Evolutionary conservation across 23 red algal genomes (phyloP), one percentile per base, ranked within the genome.

Genomic region (Chondrus crispus): DNA sequence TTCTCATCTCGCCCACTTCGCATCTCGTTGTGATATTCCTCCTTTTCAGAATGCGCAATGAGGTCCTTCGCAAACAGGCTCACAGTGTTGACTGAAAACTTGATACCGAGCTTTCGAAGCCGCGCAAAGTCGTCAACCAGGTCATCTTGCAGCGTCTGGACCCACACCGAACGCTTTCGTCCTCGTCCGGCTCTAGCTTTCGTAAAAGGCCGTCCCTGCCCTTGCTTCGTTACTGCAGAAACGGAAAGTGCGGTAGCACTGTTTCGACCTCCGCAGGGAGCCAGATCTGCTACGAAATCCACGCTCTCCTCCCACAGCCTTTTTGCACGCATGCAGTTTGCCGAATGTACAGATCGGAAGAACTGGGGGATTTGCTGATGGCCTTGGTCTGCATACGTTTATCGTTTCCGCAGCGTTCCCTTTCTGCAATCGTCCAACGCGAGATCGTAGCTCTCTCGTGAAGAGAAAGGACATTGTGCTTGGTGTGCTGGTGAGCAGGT

Each of bases 171-270:
- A 3, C 46, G n/a, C 37, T 84, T 84, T 4, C 79, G 46, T 14
- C 79, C 79, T 4, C 79, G 46, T 72, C 66, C 66, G 14, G 14
- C 32, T 29, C 66, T 72, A 4, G 79, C 79, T 22, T 84, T 84
- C 41, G 63, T 26, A 62, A 26, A 20, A 16, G 40, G 50, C 3
- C 29, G 30, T 35, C 63, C 63, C 28, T 62, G 18, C 3, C 79
- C 51, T 2, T 54, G 6, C 12, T 41, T 18, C 5, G 79, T 84
- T 30, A 62, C 63, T 4, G 50, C 3, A 3, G 79, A 62, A 3
- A 84, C 36, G 2, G 52, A 63, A 11, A 35, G 20, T 8, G 49
- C 14, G 22, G 14, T 57, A 14, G 14, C 16, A 22, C 14, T 57
- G 14, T 22, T 22, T 57, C 22, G 14, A 16, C 52, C 52, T 57